Evolutionary conservation across 2,329 filamentous ascomycete species (phyloP).

Genomic region (Orbilia ellipsospora): DNA sequence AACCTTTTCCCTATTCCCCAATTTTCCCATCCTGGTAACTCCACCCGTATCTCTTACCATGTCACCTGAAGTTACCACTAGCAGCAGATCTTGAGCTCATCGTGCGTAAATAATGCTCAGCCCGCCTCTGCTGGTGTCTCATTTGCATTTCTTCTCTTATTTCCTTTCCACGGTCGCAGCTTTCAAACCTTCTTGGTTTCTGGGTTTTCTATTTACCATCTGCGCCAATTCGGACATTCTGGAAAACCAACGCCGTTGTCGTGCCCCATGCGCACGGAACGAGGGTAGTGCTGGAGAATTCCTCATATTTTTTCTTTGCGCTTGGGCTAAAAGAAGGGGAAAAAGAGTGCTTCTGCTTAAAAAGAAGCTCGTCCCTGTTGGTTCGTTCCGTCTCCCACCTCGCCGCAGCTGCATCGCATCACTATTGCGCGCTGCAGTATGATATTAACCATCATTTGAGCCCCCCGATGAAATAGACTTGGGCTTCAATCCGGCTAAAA

Average conservation of each 20-base stretch:
- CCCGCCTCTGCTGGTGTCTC: background rate
- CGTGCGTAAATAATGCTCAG: slow-evolving; percentile 29
- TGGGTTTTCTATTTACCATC: slow-evolving; percentile 19
- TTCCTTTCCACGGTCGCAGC: background rate
- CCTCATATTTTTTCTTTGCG: background rate
- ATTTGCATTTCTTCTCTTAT: background rate
- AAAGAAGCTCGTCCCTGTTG: slow-evolving; percentile 2
- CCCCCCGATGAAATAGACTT: background rate
- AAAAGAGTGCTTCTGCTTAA: background rate
- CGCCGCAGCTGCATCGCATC: slow-evolving; percentile 29
- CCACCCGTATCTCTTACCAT: slow-evolving; percentile 29
- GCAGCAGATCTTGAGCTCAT: slow-evolving; percentile 36
- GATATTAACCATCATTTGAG: slow-evolving; percentile 3
- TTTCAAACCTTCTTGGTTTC: background rate
- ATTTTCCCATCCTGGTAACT: slow-evolving; percentile 23
- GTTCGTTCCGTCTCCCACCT: slow-evolving; percentile 19
- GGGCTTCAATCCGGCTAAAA: background rate
- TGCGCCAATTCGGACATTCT: slow-evolving; percentile 23
- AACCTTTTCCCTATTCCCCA: slow-evolving; percentile 11
- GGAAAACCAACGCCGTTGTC: slow-evolving; percentile 16
- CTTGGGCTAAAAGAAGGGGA: background rate
- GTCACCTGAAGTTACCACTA: slow-evolving; percentile 16
- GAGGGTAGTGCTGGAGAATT: slow-evolving; percentile 29
- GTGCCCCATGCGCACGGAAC: slow-evolving; percentile 30
- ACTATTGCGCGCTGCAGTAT: slow-evolving; percentile 22